Base-by-base conservation (phyloP, 2,329 filamentous ascomycete genomes). In the Fusarium protoensiforme region DNA sequence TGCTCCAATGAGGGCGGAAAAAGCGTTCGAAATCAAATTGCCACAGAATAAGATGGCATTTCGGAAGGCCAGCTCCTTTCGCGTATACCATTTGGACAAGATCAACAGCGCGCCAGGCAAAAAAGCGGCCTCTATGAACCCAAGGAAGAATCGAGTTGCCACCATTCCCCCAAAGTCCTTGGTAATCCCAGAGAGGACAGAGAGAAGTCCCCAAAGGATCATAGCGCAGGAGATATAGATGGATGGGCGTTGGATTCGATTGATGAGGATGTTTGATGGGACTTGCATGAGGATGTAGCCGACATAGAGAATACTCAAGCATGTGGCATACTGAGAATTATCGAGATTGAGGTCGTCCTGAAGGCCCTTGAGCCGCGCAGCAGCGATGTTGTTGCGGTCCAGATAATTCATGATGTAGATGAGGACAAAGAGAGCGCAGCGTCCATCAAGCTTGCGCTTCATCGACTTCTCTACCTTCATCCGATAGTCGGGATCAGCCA, bases 331-430 rank as follows among this genome's bases (percentile, higher is more conserved):
- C 79, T 93, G 84, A 2, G 85, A 86, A 74, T 88, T 82, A 35
- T 80, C 80, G 69, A 92, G 83, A 1, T 83, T 78, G 27, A 92
- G 82, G 59, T 93, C 91, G 18, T 85, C 83, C 68, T 92, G 88
- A 31, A 93, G 83, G 8, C 91, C 91, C 77, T 89, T 88, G 57
- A 93, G 84, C 27, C 89, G 86, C 2, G 92, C 92, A 2, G 90
- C 87, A 5, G 90, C 90, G 71, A 93, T 92, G 79, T 92, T 92
- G 79, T 92, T 91, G 33, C 90, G 84, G 77, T 92, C 90, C 27
- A 31, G 29, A 31, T 31, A 31, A 9, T 31, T 31, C 29, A 31
- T 31, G 29, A 31, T 31, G 8, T 31, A 94, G 84, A 94, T 92
- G 72, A 94, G 79, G 60, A 94, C 89, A 65, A 94, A 88, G 77